A percentile compares a stretch with the other conserved stretches of the same genome.
Conservation (phyloP, 345 rosid species). For the Eucalyptus regnans region DNA sequence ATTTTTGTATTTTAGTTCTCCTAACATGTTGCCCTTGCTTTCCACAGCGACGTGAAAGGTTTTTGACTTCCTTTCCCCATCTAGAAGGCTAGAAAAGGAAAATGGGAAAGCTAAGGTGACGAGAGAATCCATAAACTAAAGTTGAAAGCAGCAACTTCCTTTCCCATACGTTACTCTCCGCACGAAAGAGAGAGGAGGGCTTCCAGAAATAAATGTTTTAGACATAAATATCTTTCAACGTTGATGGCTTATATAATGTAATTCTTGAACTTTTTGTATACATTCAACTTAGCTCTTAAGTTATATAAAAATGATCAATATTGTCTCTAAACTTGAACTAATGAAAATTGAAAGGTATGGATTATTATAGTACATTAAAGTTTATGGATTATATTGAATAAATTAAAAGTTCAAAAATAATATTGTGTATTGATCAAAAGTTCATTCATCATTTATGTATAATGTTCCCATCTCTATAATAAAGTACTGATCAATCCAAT, state of each 20-base stretch:
- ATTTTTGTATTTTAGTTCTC: not conserved
- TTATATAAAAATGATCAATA: not conserved
- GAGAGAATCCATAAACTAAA: not conserved
- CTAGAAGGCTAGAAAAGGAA: not conserved
- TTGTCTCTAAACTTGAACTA: not conserved
- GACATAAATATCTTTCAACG: not conserved
- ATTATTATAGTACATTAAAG: too few relatives aligned
- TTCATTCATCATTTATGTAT: not conserved
- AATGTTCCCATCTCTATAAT: not conserved
- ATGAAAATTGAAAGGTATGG: not conserved
- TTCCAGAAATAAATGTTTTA: not conserved
- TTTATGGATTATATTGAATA: too few relatives aligned
- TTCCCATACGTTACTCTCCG: not conserved
- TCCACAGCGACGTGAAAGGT: not conserved
- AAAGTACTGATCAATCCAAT: not conserved
- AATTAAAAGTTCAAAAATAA: too few relatives aligned
- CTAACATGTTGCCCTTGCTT: not conserved
- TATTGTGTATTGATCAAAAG: not conserved
- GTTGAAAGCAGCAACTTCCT: not conserved
- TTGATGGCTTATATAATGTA: not conserved
- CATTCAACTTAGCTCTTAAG: fast-evolving
- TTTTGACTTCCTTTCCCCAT: not conserved
- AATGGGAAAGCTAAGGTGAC: not conserved
- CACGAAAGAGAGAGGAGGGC: not conserved
- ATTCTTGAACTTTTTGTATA: not conserved